Evolutionary conservation across 495 filamentous ascomycete species (phyloP), one percentile per base, ranked within the genome.

Genomic region (Pseudoneurospora amorphoporcata): DNA sequence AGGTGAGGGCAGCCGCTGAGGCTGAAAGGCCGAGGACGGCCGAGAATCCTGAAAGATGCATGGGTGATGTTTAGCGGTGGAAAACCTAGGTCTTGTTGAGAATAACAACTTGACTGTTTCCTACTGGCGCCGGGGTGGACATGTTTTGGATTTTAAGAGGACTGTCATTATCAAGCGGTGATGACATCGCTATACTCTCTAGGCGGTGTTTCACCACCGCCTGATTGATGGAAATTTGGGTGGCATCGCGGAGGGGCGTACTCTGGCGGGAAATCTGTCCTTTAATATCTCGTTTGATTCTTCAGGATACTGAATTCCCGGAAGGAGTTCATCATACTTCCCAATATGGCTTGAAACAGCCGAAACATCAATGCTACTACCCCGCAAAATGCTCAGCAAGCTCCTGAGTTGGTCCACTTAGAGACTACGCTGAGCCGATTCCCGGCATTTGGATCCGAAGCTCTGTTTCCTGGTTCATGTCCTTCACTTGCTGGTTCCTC

Each of bases 1-100:
- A 89, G 5, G 85, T 86, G 10, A 93, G 84, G 29, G 85, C 84
- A 16, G 88, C 68, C 2, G 72, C 78, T 65, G 53, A 65, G 29
- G 68, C 70, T 16, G 75, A 71, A 23, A 79, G 47, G 70, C 76
- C 73, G 42, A 75, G 73, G 38, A 73, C 7, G 19, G 73, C 72
- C 12, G 72, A 39, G 2, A 79, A 42, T 17, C 40, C 43, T 7
- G 70, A 70, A 61, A 76, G 53, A 35, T 75, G 68, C 77, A 78
- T 81, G 5, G 42, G 73, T 45, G 19, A 8, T 38, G 53, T 61
- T 61, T 19, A 58, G 23, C 23, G 6, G 12, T 7, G 47, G 19
- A 32, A 32, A 32, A 16, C 6, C 23, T 16, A 10, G 47, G 19
- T 53, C 32, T 12, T 42, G 42, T 35, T 8, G 17, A 65, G 14